Conservation (phyloP, 352 stramenopile species). For the Aphanomyces cochlioides region DNA sequence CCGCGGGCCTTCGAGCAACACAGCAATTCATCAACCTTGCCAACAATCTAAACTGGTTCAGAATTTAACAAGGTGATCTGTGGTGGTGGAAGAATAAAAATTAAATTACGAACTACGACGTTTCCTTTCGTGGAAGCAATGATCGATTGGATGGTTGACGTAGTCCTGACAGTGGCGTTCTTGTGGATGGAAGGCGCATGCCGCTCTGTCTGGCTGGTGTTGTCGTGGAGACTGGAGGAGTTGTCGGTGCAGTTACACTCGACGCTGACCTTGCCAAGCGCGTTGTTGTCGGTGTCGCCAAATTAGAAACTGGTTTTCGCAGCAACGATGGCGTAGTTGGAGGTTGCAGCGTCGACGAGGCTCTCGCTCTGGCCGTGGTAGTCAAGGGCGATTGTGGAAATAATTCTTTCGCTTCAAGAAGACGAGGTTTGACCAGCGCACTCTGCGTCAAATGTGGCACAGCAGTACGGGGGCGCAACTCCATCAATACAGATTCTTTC, state of each 20-base stretch:
- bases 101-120: neutral
- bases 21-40: too few relatives aligned
- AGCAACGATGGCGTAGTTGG: neutral
- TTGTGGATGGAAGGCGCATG: neutral
- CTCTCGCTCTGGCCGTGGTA: neutral
- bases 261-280: neutral
- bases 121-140: neutral
- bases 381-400: neutral
- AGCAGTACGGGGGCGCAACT: neutral
- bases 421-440: neutral
- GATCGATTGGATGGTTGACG: neutral
- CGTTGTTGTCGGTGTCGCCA: neutral
- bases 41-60: too few relatives aligned
- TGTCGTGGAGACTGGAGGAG: neutral
- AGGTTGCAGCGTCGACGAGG: neutral
- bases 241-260: neutral
- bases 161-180: neutral
- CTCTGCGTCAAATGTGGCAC: neutral
- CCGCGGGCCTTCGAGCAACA: too few relatives aligned
- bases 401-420: neutral
- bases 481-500: neutral
- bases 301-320: neutral
- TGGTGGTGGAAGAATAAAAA: too few relatives aligned
- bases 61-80: too few relatives aligned
- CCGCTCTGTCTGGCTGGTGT: neutral